These are phyloP conservation scores for Blastobotrys robertii DNA, from an alignment of 805 yeast species.

Conservation along the genomic window DNA sequence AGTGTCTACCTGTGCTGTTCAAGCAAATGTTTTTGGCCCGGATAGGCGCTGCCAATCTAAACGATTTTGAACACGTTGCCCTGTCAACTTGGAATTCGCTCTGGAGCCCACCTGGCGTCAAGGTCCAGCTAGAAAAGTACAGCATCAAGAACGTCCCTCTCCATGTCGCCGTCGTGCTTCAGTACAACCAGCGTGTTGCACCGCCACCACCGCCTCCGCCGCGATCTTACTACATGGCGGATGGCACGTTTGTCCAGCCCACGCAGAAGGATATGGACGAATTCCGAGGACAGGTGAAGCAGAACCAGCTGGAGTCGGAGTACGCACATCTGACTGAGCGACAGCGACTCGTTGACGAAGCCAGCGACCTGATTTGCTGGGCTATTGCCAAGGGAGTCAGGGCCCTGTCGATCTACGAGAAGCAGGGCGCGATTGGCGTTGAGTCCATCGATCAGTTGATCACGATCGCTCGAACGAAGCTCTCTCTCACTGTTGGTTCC, in stretches of 20 bases:
- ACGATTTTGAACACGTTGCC: background rate
- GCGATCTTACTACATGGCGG: background rate
- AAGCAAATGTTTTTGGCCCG: constrained; percentile 1
- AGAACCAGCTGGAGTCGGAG: background rate
- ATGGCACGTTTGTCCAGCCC: constrained; percentile 3
- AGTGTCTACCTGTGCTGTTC: background rate
- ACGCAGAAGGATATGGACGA: background rate
- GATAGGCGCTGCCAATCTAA: constrained; percentile 1
- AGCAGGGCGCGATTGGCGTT: background rate
- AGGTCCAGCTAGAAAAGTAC: background rate
- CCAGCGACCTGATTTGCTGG: constrained; percentile 8
- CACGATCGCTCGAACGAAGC: too few relatives aligned
- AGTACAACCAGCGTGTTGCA: background rate
- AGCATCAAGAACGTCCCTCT: background rate
- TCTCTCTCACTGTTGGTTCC: too few relatives aligned
- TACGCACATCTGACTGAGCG: constrained; percentile 1
- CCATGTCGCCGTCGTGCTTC: constrained; percentile 1
- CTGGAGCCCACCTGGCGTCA: background rate
- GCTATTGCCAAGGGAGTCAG: background rate
- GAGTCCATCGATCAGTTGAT: too few relatives aligned
- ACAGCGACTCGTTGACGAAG: constrained; percentile 1
- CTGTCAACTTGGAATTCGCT: too few relatives aligned
- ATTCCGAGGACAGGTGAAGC: background rate
- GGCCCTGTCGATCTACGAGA: constrained; percentile 5
- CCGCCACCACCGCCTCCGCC: constrained; percentile 5